Evolutionary conservation across 2,329 filamentous ascomycete genomes (phyloP).

Genomic region (Fusarium sp.): DNA sequence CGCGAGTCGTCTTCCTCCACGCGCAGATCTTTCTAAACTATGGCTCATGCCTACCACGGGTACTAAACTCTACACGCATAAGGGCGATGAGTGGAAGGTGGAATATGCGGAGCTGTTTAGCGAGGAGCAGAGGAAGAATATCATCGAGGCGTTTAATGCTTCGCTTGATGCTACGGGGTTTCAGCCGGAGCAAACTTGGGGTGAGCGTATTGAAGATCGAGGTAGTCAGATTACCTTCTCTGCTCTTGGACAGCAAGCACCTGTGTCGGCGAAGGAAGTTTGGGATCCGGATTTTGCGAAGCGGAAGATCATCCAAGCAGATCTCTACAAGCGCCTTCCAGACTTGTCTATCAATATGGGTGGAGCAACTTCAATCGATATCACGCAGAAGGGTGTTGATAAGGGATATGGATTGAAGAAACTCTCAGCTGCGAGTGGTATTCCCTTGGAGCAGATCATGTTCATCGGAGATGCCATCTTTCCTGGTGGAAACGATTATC

Average conservation of each 20-base stretch:
- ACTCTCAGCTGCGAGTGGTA: conserved; percentile 3
- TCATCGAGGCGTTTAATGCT: conserved; percentile 13
- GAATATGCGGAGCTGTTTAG: conserved; percentile 19
- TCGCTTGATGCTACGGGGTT: conserved; percentile 11
- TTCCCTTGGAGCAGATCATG: conserved; percentile 15
- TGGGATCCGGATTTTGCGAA: conserved; percentile 23
- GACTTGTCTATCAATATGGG: conserved; percentile 22
- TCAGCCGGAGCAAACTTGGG: conserved; percentile 22
- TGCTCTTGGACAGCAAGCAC: conserved; percentile 12
- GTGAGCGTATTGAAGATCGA: conserved; percentile 14
- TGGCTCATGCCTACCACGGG: conserved; percentile 22
- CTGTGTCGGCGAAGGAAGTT: conserved; percentile 7
- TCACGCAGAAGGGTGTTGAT: conserved; percentile 18
- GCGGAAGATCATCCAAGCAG: conserved; percentile 13
- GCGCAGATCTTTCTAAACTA: conserved; percentile 10
- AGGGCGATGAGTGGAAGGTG: conserved; percentile 7
- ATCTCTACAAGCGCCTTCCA: conserved; percentile 12
- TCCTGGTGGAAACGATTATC: conserved; percentile 20
- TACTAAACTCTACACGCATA: conserved; percentile 17
- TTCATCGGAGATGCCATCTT: conserved; percentile 22
- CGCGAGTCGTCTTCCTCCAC: conserved; percentile 10
- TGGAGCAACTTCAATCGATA: conserved; percentile 18
- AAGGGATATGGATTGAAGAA: conserved; percentile 21
- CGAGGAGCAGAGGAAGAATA: conserved; percentile 16
- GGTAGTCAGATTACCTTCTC: conserved; percentile 20